phyloP scores from a whole-genome alignment of 176 grass and related monocot genomes.

The Stipa capillata region DNA sequence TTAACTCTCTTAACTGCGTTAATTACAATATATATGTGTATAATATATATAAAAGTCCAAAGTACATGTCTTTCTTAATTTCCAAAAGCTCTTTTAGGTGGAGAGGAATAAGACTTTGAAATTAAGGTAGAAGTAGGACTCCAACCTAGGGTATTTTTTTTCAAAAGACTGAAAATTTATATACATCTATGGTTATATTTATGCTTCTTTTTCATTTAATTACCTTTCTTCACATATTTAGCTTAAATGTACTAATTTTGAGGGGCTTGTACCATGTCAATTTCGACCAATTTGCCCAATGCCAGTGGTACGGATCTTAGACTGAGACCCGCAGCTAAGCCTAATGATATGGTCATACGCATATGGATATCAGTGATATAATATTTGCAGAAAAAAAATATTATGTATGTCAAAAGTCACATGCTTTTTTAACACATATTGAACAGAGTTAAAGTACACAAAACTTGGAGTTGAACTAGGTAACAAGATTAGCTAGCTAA shows the following conservation, averaged over 20 bases:
- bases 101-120: no score
- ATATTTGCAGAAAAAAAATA: background rate
- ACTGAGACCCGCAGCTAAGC: background rate
- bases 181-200: no score
- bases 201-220: background rate
- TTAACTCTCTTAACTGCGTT: background rate
- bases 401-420: background rate
- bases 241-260: no score
- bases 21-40: background rate
- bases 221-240: background rate
- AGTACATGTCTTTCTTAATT: background rate
- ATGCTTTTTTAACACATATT: background rate
- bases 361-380: background rate
- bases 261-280: no score
- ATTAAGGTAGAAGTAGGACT: no score
- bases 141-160: no score
- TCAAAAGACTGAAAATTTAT: no score
- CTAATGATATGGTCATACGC: no score
- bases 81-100: no score
- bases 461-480: no score
- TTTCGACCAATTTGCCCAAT: background rate
- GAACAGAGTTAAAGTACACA: background rate
- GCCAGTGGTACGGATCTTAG: background rate
- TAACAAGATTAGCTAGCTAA: no score
- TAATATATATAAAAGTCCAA: no score